A percentile compares a stretch with the other conserved stretches of the same genome.
phyloP scores from a whole-genome alignment of 2,329 filamentous ascomycete species.

The Fusarium mangiferae region DNA sequence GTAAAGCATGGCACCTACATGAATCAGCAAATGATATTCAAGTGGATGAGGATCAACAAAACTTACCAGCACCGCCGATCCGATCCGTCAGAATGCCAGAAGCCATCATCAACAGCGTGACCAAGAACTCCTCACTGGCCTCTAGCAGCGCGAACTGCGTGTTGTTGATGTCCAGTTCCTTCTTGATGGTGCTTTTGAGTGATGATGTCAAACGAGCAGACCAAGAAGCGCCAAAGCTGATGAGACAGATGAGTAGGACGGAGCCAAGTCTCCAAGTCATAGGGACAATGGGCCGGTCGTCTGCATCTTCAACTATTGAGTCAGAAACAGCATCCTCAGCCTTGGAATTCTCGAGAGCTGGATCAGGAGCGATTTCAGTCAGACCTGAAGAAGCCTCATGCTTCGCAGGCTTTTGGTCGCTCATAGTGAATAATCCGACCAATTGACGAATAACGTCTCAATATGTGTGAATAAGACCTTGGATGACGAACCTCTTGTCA shows the following conservation, averaged over 20 bases:
- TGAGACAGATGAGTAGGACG: rapidly evolving
- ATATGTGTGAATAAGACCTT: rapidly evolving
- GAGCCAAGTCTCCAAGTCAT: background rate
- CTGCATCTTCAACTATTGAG: background rate
- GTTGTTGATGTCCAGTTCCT: background rate
- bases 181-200: background rate
- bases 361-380: rapidly evolving
- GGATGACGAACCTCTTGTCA: rapidly evolving
- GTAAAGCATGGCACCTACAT: background rate
- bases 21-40: too few species aligned
- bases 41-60: too few species aligned
- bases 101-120: background rate
- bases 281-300: background rate
- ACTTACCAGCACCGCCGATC: background rate
- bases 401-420: rapidly evolving
- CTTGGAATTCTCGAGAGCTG: background rate
- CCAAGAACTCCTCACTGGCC: background rate
- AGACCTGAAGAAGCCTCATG: background rate
- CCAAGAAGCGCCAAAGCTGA: background rate
- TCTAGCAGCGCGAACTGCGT: background rate
- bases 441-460: rapidly evolving
- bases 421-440: rapidly evolving
- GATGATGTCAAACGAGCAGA: background rate
- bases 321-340: background rate
- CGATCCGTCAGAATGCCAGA: background rate